Conservation (phyloP, 352 stramenopile species). For the Saprolegnia diclina region DNA sequence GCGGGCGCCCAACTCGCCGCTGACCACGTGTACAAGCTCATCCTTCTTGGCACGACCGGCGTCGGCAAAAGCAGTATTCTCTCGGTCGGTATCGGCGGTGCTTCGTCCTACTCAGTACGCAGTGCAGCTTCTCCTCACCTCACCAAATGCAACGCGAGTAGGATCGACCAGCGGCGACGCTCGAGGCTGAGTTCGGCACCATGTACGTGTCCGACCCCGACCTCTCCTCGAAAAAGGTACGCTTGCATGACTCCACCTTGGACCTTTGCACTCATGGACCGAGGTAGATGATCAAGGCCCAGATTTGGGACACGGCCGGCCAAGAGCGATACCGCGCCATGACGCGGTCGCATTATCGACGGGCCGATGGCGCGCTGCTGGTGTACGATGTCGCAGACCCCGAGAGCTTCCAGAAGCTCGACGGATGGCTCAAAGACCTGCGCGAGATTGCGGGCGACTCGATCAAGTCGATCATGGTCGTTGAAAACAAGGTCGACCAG, state of each 20-base stretch:
- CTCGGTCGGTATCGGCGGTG: constrained; percentile 52
- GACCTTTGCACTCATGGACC: not conserved
- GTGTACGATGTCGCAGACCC: constrained; percentile 89
- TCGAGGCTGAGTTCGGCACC: constrained; percentile 72
- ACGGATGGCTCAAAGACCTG: constrained; percentile 85
- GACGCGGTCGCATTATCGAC: constrained; percentile 77
- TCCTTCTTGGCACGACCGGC: constrained; percentile 65
- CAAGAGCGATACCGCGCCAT: constrained; percentile 88
- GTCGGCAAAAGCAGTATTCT: constrained; percentile 77
- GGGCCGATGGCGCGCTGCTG: constrained; percentile 80
- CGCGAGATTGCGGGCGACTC: constrained; percentile 78
- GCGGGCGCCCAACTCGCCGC: not conserved
- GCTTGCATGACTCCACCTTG: not conserved
- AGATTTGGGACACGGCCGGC: constrained; percentile 86
- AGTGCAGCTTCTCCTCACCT: not conserved
- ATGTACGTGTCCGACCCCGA: constrained; percentile 56
- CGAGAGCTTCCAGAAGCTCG: constrained; percentile 79
- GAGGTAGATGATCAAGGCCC: constrained; percentile 57
- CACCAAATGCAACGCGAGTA: constrained; percentile 22
- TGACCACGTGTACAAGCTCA: constrained; percentile 61
- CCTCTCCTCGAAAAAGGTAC: constrained; percentile 39
- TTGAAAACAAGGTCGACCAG: constrained; percentile 89
- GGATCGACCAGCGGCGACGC: constrained; percentile 52
- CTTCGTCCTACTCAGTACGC: constrained; percentile 42
- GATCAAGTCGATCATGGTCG: constrained; percentile 79